Evolutionary conservation across 176 grass and related monocot genomes (phyloP), one percentile per base, ranked within the genome.

Genomic region (Musa troglodytarum): DNA sequence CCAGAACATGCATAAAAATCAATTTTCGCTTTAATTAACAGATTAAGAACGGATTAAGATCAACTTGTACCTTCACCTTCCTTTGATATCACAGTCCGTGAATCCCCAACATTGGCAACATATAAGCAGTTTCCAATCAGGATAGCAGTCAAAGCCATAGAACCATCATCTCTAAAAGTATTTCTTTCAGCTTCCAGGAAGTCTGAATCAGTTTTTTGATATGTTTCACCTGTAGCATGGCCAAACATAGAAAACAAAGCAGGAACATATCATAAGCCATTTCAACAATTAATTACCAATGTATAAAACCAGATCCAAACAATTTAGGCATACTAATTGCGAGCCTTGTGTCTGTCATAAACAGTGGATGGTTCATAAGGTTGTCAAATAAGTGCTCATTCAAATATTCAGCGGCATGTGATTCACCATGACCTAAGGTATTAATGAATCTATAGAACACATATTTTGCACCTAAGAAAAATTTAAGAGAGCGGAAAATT

Each of bases 71-170:
- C 95, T 94, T 94, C 84, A 63, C 90, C 88, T 52, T 78, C 84
- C 89, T 94, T 99, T 62, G 84, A 94, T 83, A 99, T 81, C 63
- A 99, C 95, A 78, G 88, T 82, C 65, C 90, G 88, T 68, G 95
- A 99, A 82, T 94, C 90, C 79, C 88, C 95, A 64, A 98, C 95
- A 89, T 92, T 99, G 86, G 95, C 95, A 77, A 99, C 90, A 85
- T 91, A 99, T 68, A 94, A 68, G 81, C 84, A 84, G 82, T 77
- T 84, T 54, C 90, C 90, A 65, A 98, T 88, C 76, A 99, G 89
- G 89, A 99, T 83, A 71, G 88, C 95, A 82, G 90, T 87, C 34
- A 86, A 91, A 81, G 90, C 88, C 71, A 90, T 99, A 11, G 90
- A 99, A 25, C 95, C 90, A 80, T 99, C 95, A 84, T 99, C 90